These are phyloP conservation scores for Penicillium sp. DNA, from an alignment of 2,329 filamentous ascomycete species.

Conservation along the genomic window DNA sequence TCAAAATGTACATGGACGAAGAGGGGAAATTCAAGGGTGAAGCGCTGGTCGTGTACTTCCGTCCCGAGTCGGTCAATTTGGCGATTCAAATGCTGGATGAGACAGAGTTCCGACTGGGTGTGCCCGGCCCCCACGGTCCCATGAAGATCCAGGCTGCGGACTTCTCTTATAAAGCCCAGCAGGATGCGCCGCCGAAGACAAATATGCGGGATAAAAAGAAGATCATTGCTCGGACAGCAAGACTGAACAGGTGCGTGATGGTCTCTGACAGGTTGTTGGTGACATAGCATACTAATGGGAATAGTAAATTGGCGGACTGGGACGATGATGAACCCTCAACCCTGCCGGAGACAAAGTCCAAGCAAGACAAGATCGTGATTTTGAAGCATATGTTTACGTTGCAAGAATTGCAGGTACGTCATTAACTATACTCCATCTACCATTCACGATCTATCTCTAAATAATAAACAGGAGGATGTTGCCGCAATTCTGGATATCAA, in stretches of 20 bases:
- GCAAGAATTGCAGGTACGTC: conserved; percentile 66
- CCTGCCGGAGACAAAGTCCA: conserved; percentile 56
- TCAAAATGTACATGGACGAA: conserved; percentile 88
- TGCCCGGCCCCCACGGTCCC: conserved; percentile 54
- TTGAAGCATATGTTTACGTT: conserved; percentile 93
- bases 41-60: conserved; percentile 90
- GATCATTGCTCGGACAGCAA: conserved; percentile 87
- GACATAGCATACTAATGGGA: conserved; percentile 18
- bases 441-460: not conserved
- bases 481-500: conserved; percentile 86
- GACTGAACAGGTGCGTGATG: conserved; percentile 64
- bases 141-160: conserved; percentile 86
- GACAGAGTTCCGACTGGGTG: conserved; percentile 69
- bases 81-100: conserved; percentile 56
- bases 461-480: conserved; percentile 64
- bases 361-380: conserved; percentile 79
- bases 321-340: conserved; percentile 77
- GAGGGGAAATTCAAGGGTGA: conserved; percentile 89
- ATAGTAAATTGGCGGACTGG: conserved; percentile 89
- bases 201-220: conserved; percentile 75
- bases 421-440: not conserved
- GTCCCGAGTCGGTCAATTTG: conserved; percentile 82
- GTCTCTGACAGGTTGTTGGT: not conserved
- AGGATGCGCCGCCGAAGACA: conserved; percentile 59
- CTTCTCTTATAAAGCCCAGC: conserved; percentile 84